Conservation (phyloP, 116 monocot genomes). For the Dioscorea cayenensis region DNA sequence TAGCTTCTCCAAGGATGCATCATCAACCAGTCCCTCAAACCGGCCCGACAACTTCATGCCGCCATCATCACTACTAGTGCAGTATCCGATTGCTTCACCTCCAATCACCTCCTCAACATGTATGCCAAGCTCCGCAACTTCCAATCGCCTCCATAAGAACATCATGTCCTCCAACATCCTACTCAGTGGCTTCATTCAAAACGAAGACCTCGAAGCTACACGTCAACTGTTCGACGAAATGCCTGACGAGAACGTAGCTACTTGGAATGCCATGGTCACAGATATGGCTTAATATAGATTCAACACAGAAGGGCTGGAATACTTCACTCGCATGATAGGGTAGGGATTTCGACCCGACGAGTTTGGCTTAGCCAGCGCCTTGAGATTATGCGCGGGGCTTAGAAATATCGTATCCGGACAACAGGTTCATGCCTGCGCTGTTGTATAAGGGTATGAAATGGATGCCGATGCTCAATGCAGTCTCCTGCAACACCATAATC, state of each 20-base stretch:
- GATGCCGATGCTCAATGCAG: slow-evolving; percentile 44
- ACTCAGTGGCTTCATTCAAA: slow-evolving; percentile 39
- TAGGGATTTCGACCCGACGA: slow-evolving; percentile 44
- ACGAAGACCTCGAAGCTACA: slow-evolving; percentile 23
- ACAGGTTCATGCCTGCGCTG: slow-evolving; percentile 44
- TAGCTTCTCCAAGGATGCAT: slow-evolving; percentile 33
- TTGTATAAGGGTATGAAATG: slow-evolving; percentile 26
- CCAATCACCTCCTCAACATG: slow-evolving; percentile 64
- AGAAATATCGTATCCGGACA: slow-evolving; percentile 30
- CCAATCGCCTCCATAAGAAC: slow-evolving; percentile 32
- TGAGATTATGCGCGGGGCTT: slow-evolving; percentile 52
- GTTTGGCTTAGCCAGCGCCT: slow-evolving; percentile 51
- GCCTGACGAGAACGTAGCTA: slow-evolving; percentile 53
- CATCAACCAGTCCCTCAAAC: slow-evolving; percentile 12
- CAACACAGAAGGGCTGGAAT: slow-evolving; percentile 31
- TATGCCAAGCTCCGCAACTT: slow-evolving; percentile 37
- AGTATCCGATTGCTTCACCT: slow-evolving; percentile 49
- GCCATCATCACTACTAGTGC: slow-evolving; percentile 48
- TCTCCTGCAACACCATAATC: slow-evolving; percentile 62
- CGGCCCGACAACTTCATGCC: slow-evolving; percentile 40
- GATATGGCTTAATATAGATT: slow-evolving; percentile 34
- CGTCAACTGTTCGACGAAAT: slow-evolving; percentile 52
- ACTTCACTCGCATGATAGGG: slow-evolving; percentile 34
- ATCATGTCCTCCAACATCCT: slow-evolving; percentile 68
- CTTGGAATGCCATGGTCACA: slow-evolving; percentile 63